Conservation (phyloP, 1,139 yeast species). For the Arxiozyma bovina region DNA sequence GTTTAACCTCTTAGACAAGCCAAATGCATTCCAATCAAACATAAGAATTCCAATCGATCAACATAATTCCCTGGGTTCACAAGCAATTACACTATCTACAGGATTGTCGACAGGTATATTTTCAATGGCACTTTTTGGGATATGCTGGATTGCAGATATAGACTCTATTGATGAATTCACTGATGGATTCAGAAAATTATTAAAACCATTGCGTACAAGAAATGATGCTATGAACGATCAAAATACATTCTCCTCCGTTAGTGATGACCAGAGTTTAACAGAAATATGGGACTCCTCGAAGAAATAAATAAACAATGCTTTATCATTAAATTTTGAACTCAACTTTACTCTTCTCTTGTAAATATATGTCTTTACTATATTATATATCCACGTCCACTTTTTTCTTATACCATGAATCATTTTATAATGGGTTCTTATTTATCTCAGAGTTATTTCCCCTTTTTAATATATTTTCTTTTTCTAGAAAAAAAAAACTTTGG, state of each 20-base stretch:
- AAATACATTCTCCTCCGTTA: not conserved
- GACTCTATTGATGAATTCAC: conserved; percentile 65
- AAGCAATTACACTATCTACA: conserved; percentile 79
- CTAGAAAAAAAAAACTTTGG: too few relatives aligned
- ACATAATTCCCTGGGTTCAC: conserved; percentile 74
- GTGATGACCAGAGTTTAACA: not conserved
- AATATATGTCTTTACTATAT: too few relatives aligned
- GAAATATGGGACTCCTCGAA: not conserved
- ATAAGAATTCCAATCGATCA: conserved; percentile 78
- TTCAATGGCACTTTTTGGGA: conserved; percentile 65
- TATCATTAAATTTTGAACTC: not conserved
- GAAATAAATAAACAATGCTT: not conserved
- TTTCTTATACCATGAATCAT: too few relatives aligned
- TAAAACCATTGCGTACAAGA: conserved; percentile 50
- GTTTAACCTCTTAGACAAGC: conserved; percentile 37
- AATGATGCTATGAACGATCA: not conserved
- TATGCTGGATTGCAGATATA: conserved; percentile 73
- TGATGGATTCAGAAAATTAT: conserved; percentile 49
- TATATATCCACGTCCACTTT: not conserved
- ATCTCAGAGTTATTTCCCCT: too few relatives aligned
- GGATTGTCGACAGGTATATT: conserved; percentile 64
- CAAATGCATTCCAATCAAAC: conserved; percentile 73
- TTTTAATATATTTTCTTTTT: too few relatives aligned
- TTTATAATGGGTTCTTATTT: too few relatives aligned
- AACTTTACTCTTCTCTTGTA: not conserved